These are phyloP conservation scores for Trypanosoma brucei DNA, from an alignment of 208 protist species.

Conservation along the genomic window DNA sequence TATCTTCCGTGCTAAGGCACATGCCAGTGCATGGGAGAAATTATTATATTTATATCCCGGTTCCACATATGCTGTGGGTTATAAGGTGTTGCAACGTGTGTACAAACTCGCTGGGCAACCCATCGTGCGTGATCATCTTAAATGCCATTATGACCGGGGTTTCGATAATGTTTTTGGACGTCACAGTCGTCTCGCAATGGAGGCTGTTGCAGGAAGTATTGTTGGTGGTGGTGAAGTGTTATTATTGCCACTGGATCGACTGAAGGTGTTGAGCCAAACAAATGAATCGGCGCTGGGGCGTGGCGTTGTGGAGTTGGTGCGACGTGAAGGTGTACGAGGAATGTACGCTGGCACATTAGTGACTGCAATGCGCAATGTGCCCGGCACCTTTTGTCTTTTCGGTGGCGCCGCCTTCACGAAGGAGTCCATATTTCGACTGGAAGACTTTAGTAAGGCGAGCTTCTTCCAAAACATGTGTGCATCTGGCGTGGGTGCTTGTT, in stretches of 20 bases:
- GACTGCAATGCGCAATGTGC: constrained; percentile 86
- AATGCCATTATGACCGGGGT: constrained; percentile 28
- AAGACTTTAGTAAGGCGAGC: constrained; percentile 73
- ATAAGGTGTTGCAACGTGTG: constrained; percentile 90
- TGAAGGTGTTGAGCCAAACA: constrained; percentile 90
- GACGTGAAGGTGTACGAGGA: constrained; percentile 69
- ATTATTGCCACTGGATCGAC: constrained; percentile 84
- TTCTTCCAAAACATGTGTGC: constrained; percentile 85
- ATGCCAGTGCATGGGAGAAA: constrained; percentile 48
- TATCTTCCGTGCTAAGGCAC: constrained; percentile 75
- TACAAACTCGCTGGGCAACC: constrained; percentile 93
- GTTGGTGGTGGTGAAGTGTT: constrained; percentile 88
- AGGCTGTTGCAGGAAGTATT: constrained; percentile 76
- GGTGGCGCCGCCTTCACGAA: constrained; percentile 87
- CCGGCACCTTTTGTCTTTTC: constrained; percentile 89
- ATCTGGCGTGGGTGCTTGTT: constrained; percentile 72
- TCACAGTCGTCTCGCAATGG: constrained; percentile 56
- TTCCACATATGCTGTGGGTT: constrained; percentile 80
- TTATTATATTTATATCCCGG: constrained; percentile 86
- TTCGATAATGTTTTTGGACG: constrained; percentile 57
- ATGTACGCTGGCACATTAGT: constrained; percentile 85
- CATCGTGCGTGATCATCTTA: constrained; percentile 69
- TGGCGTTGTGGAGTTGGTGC: constrained; percentile 61
- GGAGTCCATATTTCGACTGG: constrained; percentile 72
- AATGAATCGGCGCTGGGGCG: constrained; percentile 72